phyloP scores from a whole-genome alignment of 2,329 filamentous ascomycete species.

The Massarina eburnea region DNA sequence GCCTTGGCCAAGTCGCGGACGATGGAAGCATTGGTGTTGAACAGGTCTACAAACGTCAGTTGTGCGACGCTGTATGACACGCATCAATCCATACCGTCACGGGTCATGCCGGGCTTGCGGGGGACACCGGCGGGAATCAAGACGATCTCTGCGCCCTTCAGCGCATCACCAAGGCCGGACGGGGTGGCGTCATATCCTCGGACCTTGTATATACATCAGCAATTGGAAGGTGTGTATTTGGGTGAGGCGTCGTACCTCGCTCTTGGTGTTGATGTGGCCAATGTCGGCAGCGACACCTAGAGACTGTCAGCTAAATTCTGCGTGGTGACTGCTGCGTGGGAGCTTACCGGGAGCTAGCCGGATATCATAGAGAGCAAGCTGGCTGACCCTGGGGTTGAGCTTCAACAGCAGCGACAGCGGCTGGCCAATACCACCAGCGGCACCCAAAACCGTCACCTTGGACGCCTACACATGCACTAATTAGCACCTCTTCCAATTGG shows the following conservation, averaged over 20 bases:
- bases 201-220: slow-evolving; percentile 56
- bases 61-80: neutral
- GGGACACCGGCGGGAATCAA: slow-evolving; percentile 98
- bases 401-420: slow-evolving; percentile 97
- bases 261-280: slow-evolving; percentile 99
- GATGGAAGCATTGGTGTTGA: slow-evolving; percentile 99
- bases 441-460: slow-evolving; percentile 97
- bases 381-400: slow-evolving; percentile 91
- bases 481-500: slow-evolving; percentile 28
- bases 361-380: slow-evolving; percentile 98
- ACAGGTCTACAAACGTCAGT: slow-evolving; percentile 67
- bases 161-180: slow-evolving; percentile 72
- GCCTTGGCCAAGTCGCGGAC: slow-evolving; percentile 98
- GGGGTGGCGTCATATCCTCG: slow-evolving; percentile 82
- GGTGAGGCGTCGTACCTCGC: slow-evolving; percentile 53
- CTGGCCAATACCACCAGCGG: slow-evolving; percentile 96
- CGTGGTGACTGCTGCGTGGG: neutral
- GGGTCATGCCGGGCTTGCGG: slow-evolving; percentile 99
- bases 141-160: slow-evolving; percentile 89
- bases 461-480: slow-evolving; percentile 65
- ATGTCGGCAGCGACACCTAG: slow-evolving; percentile 96
- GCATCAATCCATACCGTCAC: slow-evolving; percentile 65
- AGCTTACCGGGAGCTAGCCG: slow-evolving; percentile 83
- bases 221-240: slow-evolving; percentile 7
- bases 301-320: slow-evolving; percentile 19